These are phyloP conservation scores for Eucalyptus globulus DNA, from an alignment of 345 rosid genomes.

Conservation along the genomic window DNA sequence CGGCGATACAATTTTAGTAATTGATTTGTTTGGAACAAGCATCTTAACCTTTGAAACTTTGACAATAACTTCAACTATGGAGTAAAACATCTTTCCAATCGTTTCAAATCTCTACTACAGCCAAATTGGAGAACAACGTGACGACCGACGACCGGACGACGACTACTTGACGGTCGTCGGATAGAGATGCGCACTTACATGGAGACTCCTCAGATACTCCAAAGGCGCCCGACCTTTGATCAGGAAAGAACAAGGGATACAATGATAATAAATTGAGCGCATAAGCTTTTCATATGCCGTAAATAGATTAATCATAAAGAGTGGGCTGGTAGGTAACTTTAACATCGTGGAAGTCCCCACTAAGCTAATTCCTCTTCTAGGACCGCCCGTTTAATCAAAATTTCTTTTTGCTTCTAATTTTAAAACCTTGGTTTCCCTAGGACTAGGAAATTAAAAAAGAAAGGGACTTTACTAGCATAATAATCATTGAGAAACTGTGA, in stretches of 20 bases:
- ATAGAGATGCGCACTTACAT: background rate
- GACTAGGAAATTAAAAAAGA: background rate
- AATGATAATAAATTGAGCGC: background rate
- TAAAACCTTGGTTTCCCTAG: background rate
- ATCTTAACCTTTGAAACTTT: background rate
- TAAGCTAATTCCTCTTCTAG: background rate
- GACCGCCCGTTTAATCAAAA: background rate
- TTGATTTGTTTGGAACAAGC: background rate
- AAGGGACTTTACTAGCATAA: too few species aligned
- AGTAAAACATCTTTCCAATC: background rate
- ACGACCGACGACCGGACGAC: background rate
- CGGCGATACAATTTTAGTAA: background rate
- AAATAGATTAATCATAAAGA: background rate
- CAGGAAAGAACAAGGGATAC: background rate
- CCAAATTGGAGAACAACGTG: background rate
- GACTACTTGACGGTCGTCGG: background rate
- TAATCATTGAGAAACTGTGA: fast-evolving
- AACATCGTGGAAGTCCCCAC: background rate
- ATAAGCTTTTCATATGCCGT: background rate
- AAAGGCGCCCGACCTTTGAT: background rate
- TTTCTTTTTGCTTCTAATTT: background rate
- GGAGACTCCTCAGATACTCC: background rate
- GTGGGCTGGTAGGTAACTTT: background rate
- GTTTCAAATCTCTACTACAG: background rate
- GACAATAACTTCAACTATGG: background rate